Conservation (phyloP, 176 grass and related monocot species). For the Aegilops speltoides region DNA sequence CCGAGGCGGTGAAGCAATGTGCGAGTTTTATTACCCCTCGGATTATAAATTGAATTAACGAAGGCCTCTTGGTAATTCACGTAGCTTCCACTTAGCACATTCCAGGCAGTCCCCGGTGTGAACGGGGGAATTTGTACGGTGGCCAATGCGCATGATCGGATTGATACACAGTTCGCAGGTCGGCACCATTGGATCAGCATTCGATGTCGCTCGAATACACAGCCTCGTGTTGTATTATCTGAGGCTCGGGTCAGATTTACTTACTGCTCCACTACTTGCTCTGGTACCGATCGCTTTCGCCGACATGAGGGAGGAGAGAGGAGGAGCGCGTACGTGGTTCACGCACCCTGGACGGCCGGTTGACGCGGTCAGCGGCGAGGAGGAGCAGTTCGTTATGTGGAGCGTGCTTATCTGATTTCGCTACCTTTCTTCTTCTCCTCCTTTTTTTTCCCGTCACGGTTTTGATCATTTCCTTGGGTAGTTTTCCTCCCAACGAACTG, state of each 20-base stretch:
- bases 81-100: background rate
- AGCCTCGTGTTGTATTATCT: no score
- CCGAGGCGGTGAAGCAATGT: background rate
- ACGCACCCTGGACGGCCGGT: background rate
- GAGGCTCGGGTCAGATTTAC: no score
- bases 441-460: background rate
- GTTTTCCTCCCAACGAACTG: background rate
- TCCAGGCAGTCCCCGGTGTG: background rate
- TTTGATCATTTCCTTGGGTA: constrained; percentile 15
- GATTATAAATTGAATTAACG: background rate
- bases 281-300: background rate
- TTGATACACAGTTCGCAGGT: background rate
- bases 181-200: background rate
- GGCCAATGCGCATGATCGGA: background rate
- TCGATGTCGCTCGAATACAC: background rate
- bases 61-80: background rate
- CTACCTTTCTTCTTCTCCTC: background rate
- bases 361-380: constrained; percentile 26
- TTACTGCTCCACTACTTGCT: background rate
- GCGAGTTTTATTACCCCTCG: background rate
- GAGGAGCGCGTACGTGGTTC: background rate
- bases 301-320: background rate
- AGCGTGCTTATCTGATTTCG: background rate
- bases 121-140: background rate
- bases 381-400: no score